phyloP scores from a whole-genome alignment of 345 rosid genomes.

The Lumnitzera littorea region DNA sequence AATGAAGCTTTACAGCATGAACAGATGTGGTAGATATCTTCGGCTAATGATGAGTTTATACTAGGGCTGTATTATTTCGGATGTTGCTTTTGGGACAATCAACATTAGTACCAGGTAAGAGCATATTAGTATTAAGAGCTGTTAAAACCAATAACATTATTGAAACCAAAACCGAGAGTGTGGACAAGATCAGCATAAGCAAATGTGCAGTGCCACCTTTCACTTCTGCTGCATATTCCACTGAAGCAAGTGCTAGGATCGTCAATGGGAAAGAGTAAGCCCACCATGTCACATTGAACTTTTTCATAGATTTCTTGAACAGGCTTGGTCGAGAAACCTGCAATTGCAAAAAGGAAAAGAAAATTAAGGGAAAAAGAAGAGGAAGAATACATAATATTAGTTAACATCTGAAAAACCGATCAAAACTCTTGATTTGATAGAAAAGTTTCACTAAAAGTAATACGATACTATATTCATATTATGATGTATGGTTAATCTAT shows the following conservation, averaged over 20 bases:
- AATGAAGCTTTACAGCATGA: too few relatives aligned
- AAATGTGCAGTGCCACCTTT: conserved; percentile 16
- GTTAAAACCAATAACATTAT: conserved; percentile 18
- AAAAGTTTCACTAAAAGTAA: too few relatives aligned
- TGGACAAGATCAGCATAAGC: conserved; percentile 20
- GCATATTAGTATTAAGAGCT: conserved; percentile 4
- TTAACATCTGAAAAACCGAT: not conserved
- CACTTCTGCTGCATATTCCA: conserved; percentile 24
- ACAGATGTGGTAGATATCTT: too few relatives aligned
- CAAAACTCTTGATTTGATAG: too few relatives aligned
- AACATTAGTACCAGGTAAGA: not conserved
- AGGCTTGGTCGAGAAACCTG: conserved; percentile 26
- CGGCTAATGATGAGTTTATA: too few relatives aligned
- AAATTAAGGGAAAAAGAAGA: not conserved
- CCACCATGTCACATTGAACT: conserved; percentile 35
- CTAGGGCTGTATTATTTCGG: too few relatives aligned
- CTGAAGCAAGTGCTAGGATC: conserved; percentile 24
- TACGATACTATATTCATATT: too few relatives aligned
- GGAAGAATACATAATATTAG: not conserved
- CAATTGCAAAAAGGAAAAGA: not conserved
- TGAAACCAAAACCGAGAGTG: conserved; percentile 23
- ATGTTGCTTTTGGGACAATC: not conserved
- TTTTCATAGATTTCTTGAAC: conserved; percentile 35
- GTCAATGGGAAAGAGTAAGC: conserved; percentile 38
- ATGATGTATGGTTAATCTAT: too few relatives aligned